Evolutionary conservation across 495 filamentous ascomycete species (phyloP), one percentile per base, ranked within the genome.

Genomic region (Aspergillus panamensis): DNA sequence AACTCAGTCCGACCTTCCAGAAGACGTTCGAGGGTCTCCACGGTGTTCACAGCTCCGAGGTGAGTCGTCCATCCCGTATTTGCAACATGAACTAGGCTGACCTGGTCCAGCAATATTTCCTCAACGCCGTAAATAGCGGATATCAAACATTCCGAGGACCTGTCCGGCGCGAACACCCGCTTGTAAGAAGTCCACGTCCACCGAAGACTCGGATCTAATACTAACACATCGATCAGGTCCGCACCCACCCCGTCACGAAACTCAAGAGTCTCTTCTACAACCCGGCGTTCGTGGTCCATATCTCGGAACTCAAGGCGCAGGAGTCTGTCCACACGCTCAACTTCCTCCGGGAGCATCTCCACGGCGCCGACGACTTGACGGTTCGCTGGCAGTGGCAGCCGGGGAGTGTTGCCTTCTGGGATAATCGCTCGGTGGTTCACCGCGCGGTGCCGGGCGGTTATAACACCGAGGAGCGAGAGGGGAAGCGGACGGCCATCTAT

Each of bases 301-400:
- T 54, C 40, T 20, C 40, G 31, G 52, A 54, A 13, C 52, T 54
- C 12, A 47, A 45, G 32, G 39, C 29, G 21, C 35, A 30, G 6
- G 40, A 54, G 40, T 37, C 52, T 1, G 8, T 47, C 8, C 40
- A 45, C 40, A 30, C 35, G 1, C 52, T 54, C 25, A 47, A 45
- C 10, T 54, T 54, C n/a, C 40, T 54, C 3, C 52, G 52, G 30
- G 52, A 54, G 21, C 52, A 54, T 32, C 52, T 54, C 7, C 52
- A 54, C 31, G 17, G 40, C 1, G 40, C 40, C 0, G 52, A 54
- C 32, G 52, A 54, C 20, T 13, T 45, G 39, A 54, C 39, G 3
- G 52, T 54, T 3, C 39, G 40, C 6, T 54, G 52, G 52, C 51
- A 54, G 30, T 54, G 52, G 52, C 39, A 54, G 25, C 39, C 52